A percentile compares a stretch with the other conserved stretches of the same genome.
These are phyloP conservation scores for Alternaria sp. DNA, from an alignment of 2,329 filamentous ascomycete genomes.

Conservation along the genomic window DNA sequence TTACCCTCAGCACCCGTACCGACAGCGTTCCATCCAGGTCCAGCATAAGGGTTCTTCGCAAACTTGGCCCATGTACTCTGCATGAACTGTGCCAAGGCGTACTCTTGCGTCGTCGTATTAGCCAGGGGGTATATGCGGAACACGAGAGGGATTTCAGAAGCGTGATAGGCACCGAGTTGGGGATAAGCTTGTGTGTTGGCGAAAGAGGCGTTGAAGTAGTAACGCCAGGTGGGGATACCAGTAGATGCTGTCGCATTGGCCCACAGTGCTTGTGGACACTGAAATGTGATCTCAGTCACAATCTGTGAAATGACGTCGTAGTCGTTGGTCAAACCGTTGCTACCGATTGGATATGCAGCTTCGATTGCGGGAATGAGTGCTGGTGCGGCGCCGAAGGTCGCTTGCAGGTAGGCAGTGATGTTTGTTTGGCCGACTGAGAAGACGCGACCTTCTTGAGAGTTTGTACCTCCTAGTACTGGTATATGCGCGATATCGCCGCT, in stretches of 20 bases:
- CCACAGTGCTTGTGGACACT: slow-evolving; percentile 29
- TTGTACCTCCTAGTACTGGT: slow-evolving; percentile 34
- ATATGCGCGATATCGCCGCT: slow-evolving; percentile 33
- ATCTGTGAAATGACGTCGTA: slow-evolving; percentile 28
- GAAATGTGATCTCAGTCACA: slow-evolving; percentile 23
- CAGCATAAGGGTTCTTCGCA: slow-evolving; percentile 32
- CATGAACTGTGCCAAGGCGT: slow-evolving; percentile 26
- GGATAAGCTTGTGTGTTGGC: slow-evolving; percentile 24
- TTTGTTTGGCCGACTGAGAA: slow-evolving; percentile 26
- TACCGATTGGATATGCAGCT: slow-evolving; percentile 31
- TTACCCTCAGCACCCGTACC: slow-evolving; percentile 21
- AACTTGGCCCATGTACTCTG: slow-evolving; percentile 34
- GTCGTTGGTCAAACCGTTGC: slow-evolving; percentile 14
- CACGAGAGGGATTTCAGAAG: slow-evolving; percentile 30
- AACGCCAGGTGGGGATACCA: slow-evolving; percentile 35
- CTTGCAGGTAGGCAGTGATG: slow-evolving; percentile 23
- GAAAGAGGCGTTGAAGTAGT: slow-evolving; percentile 40
- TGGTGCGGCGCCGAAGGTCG: slow-evolving; percentile 14
- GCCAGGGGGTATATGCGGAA: slow-evolving; percentile 26
- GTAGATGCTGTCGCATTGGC: slow-evolving; percentile 29
- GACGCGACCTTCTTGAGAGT: slow-evolving; percentile 35
- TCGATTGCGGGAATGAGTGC: slow-evolving; percentile 20
- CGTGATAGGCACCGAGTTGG: slow-evolving; percentile 27
- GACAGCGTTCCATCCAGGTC: slow-evolving; percentile 33
- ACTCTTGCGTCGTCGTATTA: slow-evolving; percentile 28